Conservation (phyloP, 2,329 filamentous ascomycete species). For the Penicillium sp. region DNA sequence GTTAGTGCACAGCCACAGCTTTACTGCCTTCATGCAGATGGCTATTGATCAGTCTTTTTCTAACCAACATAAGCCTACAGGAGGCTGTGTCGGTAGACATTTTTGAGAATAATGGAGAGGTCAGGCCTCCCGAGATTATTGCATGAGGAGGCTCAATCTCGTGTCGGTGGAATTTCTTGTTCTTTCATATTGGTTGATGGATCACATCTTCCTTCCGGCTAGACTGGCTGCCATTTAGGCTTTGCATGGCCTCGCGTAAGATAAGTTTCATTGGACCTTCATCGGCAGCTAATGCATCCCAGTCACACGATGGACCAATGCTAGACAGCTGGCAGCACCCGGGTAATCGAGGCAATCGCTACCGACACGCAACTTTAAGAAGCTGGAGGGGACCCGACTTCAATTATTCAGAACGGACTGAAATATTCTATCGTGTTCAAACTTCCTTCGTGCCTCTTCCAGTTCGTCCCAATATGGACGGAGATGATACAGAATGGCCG, state of each 20-base stretch:
- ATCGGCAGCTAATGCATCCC: neutral
- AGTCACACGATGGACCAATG: constrained; percentile 3
- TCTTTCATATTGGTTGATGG: neutral
- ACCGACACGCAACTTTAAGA: neutral
- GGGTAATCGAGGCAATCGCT: neutral
- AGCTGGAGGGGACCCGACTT: neutral
- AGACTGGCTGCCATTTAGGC: neutral
- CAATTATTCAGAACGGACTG: neutral
- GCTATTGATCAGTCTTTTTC: neutral
- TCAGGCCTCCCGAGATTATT: neutral
- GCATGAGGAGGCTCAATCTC: neutral
- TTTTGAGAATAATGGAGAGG: neutral
- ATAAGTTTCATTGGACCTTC: neutral
- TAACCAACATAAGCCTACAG: neutral
- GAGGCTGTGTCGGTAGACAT: neutral
- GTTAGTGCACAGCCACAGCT: neutral
- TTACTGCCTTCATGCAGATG: neutral
- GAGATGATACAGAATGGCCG: neutral
- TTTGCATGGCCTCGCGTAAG: neutral
- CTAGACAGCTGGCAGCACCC: neutral
- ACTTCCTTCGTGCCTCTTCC: neutral
- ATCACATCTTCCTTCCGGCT: neutral
- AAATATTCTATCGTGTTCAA: neutral
- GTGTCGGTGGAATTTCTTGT: neutral
- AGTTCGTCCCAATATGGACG: neutral